These are phyloP conservation scores for Myriosclerotinia duriaeana DNA, from an alignment of 2,329 filamentous ascomycete species.

Conservation along the genomic window DNA sequence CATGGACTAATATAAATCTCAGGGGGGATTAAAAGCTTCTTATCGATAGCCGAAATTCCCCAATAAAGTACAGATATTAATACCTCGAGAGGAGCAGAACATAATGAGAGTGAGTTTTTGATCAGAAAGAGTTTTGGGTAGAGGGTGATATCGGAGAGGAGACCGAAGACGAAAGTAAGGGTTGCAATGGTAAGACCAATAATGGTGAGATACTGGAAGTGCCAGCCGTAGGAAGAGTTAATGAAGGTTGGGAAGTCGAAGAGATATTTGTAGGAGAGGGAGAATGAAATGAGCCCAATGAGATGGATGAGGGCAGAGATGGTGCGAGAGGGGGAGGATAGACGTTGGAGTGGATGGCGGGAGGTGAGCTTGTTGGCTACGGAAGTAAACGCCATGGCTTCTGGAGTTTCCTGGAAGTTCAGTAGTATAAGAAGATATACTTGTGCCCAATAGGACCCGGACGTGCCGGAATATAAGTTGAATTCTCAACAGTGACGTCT, in stretches of 20 bases:
- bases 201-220: slow-evolving; percentile 64
- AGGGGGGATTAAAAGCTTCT: slow-evolving; percentile 51
- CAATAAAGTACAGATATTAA: slow-evolving; percentile 73
- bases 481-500: not conserved
- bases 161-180: slow-evolving; percentile 59
- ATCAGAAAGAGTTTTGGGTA: slow-evolving; percentile 57
- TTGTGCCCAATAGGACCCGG: no score
- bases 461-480: not conserved
- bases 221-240: slow-evolving; percentile 57
- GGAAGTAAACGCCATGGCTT: slow-evolving; percentile 5
- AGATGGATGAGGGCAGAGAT: slow-evolving; percentile 63
- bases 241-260: slow-evolving; percentile 51
- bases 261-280: slow-evolving; percentile 55
- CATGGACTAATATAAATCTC: slow-evolving; percentile 55
- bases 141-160: slow-evolving; percentile 63
- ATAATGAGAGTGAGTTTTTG: slow-evolving; percentile 67
- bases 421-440: not conserved
- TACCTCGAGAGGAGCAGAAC: slow-evolving; percentile 67
- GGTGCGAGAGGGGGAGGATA: slow-evolving; percentile 63
- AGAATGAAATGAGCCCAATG: slow-evolving; percentile 53
- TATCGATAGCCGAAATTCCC: slow-evolving; percentile 61
- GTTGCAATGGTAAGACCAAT: slow-evolving; percentile 64
- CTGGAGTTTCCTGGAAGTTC: not conserved
- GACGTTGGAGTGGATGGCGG: slow-evolving; percentile 62
- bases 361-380: slow-evolving; percentile 25